phyloP scores from a whole-genome alignment of 228 moss, liverwort and hornwort species.

The Sphagnum magellanicum region DNA sequence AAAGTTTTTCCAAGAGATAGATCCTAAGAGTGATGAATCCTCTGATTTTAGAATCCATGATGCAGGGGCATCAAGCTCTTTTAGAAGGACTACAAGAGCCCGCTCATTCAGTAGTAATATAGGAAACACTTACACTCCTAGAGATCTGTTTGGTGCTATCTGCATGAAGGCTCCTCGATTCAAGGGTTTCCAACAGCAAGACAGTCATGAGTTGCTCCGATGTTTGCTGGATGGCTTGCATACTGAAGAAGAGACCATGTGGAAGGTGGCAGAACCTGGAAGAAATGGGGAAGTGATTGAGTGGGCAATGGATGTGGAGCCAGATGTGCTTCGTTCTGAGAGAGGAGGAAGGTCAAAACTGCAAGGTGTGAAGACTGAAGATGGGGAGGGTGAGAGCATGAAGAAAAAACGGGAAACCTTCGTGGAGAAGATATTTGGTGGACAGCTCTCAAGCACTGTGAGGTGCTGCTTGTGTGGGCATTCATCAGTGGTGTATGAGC shows the following conservation, averaged over 20 bases:
- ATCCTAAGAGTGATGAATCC: conserved; percentile 20
- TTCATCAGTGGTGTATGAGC: conserved; percentile 73
- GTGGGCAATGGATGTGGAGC: conserved; percentile 1
- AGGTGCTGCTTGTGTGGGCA: conserved; percentile 75
- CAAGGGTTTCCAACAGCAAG: conserved; percentile 91
- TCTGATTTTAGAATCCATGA: conserved; percentile 10
- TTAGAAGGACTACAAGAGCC: conserved; percentile 18
- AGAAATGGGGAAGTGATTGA: conserved; percentile 4
- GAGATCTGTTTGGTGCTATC: conserved; percentile 65
- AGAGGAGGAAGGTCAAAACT: conserved; percentile 5
- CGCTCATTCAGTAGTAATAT: conserved; percentile 51
- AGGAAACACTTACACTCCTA: conserved; percentile 55
- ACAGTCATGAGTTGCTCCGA: conserved; percentile 87
- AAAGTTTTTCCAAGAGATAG: conserved; percentile 66
- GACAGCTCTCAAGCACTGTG: conserved; percentile 74
- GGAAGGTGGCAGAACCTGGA: conserved; percentile 13
- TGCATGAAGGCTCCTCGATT: conserved; percentile 79
- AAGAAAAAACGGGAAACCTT: conserved; percentile 41
- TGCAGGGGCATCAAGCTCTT: conserved; percentile 6
- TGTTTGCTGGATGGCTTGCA: conserved; percentile 78
- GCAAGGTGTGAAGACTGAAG: background rate
- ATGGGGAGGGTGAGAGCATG: background rate
- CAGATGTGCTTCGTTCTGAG: conserved; percentile 3
- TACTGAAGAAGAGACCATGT: conserved; percentile 63
- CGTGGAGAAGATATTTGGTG: conserved; percentile 73